Base-by-base conservation (phyloP, 805 yeast genomes). In the Myxozyma neotropica region DNA sequence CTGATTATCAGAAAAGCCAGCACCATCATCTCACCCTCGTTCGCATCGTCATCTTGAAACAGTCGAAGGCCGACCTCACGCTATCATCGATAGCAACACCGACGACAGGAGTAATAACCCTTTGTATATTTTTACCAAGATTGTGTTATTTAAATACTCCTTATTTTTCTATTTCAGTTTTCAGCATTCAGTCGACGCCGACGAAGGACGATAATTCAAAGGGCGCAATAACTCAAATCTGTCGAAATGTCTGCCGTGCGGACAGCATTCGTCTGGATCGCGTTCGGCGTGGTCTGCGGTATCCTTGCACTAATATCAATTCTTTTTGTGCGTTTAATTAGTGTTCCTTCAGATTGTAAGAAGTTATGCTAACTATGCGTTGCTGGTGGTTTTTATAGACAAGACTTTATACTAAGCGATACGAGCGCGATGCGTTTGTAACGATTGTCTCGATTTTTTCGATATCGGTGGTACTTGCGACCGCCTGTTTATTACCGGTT, bases 351-450 rank as follows among this genome's bases (percentile, higher is more conserved):
- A 5, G 13, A 7, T 40, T 49, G 27, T 23, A 3, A 17, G 23
- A 23, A 13, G 39, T 12, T 10, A 17, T 23, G 17, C 3, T 19
- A 6, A 15, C 12, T 8, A 24, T 10, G 29, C 1, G n/a, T n/a
- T 15, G 19, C 42, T 38, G 55, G 23, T 39, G 12, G 12, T 38
- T 29, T 13, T n/a, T 24, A 26, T 40, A 62, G 66, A 59, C 64
- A 17, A 52, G 67, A 27, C 42, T 61, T 7, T 63, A 63, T 26
- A 57, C 66, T 10, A 63, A 56, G 48, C 51, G 49, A 45, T 53
- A 61, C 23, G 69, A 67, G 23, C 67, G 67, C 23, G 68, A 65
- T 46, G 59, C 38, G 35, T 56, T 67, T 23, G 64, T 64, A 27
- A 66, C 51, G 33, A 50, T 60, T 13, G 67, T 66, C 33, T 55